phyloP scores from a whole-genome alignment of 2,329 filamentous ascomycete species.

The Trichoderma hamatum region DNA sequence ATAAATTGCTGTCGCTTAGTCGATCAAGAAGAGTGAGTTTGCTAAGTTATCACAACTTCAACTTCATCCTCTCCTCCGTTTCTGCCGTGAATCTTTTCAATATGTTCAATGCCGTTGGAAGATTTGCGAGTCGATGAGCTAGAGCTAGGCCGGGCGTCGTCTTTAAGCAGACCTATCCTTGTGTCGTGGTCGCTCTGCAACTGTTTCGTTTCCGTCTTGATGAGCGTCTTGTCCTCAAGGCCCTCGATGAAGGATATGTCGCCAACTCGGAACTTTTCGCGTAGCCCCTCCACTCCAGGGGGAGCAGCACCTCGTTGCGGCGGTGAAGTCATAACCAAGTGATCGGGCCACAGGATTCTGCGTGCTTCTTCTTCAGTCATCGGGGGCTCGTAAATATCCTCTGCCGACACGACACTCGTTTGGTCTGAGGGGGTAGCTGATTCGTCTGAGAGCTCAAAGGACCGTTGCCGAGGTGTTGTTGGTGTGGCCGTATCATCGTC shows the following conservation, averaged over 20 bases:
- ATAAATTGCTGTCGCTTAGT: background rate
- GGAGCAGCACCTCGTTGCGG: slow-evolving; percentile 10
- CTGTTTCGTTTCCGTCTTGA: slow-evolving; percentile 41
- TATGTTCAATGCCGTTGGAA: slow-evolving; percentile 3
- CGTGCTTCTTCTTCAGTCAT: slow-evolving; percentile 47
- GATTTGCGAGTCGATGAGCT: background rate
- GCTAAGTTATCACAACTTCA: background rate
- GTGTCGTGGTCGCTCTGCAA: slow-evolving; percentile 40
- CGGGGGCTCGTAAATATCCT: slow-evolving; percentile 37
- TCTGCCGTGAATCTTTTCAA: slow-evolving; percentile 1
- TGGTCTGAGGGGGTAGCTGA: slow-evolving; percentile 28
- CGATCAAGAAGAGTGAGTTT: background rate
- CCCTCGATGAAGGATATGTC: slow-evolving; percentile 40
- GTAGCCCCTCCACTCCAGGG: slow-evolving; percentile 34
- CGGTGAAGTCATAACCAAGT: slow-evolving; percentile 29
- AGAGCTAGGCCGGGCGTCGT: slow-evolving; percentile 25
- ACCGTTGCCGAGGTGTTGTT: slow-evolving; percentile 23
- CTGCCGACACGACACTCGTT: slow-evolving; percentile 24
- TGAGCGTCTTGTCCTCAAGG: slow-evolving; percentile 46
- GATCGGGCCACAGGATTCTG: slow-evolving; percentile 46
- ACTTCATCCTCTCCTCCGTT: background rate
- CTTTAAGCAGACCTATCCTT: slow-evolving; percentile 34
- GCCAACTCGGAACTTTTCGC: slow-evolving; percentile 47
- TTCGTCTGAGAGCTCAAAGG: slow-evolving; percentile 29
- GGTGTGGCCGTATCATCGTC: slow-evolving; percentile 24